phyloP scores from a whole-genome alignment of 2,329 filamentous ascomycete species.

The Venturiaceae sp. region DNA sequence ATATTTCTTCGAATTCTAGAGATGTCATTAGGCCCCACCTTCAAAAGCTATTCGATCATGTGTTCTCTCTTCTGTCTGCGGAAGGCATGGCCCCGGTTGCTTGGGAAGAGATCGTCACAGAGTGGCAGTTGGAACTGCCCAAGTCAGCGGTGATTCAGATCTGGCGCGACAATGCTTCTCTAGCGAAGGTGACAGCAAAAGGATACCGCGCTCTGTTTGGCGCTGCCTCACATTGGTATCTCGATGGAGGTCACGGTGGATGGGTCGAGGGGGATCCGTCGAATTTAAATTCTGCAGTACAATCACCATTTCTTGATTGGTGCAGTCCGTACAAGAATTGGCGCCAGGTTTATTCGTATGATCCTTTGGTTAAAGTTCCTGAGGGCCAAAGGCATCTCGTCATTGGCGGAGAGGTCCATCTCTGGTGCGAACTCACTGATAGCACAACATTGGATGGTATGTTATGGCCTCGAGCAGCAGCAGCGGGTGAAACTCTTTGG shows the following conservation, averaged over 20 bases:
- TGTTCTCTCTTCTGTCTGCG: constrained; percentile 49
- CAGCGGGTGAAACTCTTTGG: constrained; percentile 72
- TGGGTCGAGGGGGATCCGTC: constrained; percentile 62
- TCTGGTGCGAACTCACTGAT: constrained; percentile 76
- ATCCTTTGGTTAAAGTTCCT: constrained; percentile 58
- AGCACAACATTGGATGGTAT: constrained; percentile 60
- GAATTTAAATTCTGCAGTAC: constrained; percentile 38
- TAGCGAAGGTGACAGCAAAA: constrained; percentile 47
- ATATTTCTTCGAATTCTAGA: constrained; percentile 55
- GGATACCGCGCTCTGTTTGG: constrained; percentile 66
- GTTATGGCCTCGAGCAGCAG: constrained; percentile 67
- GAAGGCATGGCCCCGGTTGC: constrained; percentile 63
- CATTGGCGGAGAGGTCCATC: constrained; percentile 69
- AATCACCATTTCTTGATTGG: constrained; percentile 71
- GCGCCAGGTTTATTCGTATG: constrained; percentile 70
- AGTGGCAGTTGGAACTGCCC: constrained; percentile 67
- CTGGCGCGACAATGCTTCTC: constrained; percentile 58
- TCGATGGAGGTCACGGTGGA: constrained; percentile 72
- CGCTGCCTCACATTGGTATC: constrained; percentile 36
- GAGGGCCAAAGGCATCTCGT: constrained; percentile 54
- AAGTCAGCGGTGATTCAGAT: constrained; percentile 66
- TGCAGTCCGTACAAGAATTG: constrained; percentile 74
- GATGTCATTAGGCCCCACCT: constrained; percentile 62
- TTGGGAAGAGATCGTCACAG: constrained; percentile 78
- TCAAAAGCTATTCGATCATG: constrained; percentile 64